Evolutionary conservation across 2,329 filamentous ascomycete species (phyloP).

Genomic region (Sporothrix curviconia): DNA sequence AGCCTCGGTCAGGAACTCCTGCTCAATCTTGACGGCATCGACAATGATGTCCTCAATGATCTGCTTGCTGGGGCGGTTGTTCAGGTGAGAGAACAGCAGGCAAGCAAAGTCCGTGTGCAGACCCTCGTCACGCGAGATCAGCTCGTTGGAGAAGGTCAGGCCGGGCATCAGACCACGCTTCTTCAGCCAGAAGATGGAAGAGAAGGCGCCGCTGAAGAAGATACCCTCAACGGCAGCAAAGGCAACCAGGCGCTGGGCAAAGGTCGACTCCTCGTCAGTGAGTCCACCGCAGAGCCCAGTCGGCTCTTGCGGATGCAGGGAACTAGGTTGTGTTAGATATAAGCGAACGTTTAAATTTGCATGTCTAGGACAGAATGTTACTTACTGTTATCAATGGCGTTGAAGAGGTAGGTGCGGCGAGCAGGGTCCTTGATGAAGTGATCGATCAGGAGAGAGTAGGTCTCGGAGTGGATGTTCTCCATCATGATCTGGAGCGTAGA

Average conservation of each 20-base stretch:
- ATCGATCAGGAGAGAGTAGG: constrained; percentile 97
- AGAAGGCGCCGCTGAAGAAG: constrained; percentile 98
- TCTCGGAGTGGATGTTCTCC: constrained; percentile 99
- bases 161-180: constrained; percentile 99
- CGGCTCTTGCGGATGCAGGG: constrained; percentile 96
- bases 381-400: constrained; percentile 97
- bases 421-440: constrained; percentile 98
- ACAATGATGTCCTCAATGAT: constrained; percentile 82
- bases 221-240: constrained; percentile 98
- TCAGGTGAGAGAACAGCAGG: constrained; percentile 93
- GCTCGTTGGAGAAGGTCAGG: constrained; percentile 98
- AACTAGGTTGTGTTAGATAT: constrained; percentile 63
- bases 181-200: constrained; percentile 99
- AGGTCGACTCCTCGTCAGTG: constrained; percentile 84
- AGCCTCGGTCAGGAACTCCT: constrained; percentile 96
- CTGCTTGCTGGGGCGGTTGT: constrained; percentile 78
- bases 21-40: constrained; percentile 89
- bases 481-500: constrained; percentile 99
- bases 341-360: no score
- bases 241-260: constrained; percentile 89
- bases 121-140: constrained; percentile 98
- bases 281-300: constrained; percentile 98
- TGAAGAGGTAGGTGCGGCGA: constrained; percentile 91
- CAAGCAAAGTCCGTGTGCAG: constrained; percentile 99
- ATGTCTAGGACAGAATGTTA: no score